Conservation (phyloP, 164 flowering plant species). For the Tinospora cordifolia region DNA sequence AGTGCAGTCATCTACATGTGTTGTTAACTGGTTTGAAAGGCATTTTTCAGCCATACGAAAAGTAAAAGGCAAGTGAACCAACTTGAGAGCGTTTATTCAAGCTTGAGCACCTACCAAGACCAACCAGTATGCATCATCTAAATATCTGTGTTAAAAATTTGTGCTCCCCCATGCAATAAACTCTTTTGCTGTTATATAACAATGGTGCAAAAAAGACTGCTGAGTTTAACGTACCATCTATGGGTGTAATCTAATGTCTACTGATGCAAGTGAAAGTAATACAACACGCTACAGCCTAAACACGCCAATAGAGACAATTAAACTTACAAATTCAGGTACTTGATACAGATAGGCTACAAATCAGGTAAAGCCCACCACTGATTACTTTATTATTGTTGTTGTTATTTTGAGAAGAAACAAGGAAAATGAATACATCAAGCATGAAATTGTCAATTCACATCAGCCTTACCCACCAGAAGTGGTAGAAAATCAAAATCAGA, state of each 20-base stretch:
- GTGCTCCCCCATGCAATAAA: background rate
- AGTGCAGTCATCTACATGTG: background rate
- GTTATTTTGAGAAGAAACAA: too few species aligned
- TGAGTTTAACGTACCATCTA: background rate
- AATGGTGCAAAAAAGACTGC: too few species aligned
- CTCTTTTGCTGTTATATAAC: background rate
- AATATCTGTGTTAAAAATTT: background rate
- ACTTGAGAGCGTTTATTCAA: background rate
- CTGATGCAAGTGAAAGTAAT: background rate
- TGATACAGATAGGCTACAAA: background rate
- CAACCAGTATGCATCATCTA: background rate
- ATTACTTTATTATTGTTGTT: too few species aligned
- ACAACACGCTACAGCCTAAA: background rate
- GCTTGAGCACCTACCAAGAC: background rate
- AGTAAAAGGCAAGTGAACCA: background rate
- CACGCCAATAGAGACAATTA: background rate
- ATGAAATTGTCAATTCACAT: too few species aligned
- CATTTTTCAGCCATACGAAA: background rate
- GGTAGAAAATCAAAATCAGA: too few species aligned
- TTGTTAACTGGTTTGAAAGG: background rate
- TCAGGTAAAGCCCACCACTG: background rate
- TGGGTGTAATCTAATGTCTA: background rate
- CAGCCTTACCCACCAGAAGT: too few species aligned
- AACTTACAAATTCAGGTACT: background rate
- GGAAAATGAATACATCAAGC: too few species aligned